These are phyloP conservation scores for Cochlearia excelsa DNA, from an alignment of 345 rosid species.

Conservation along the genomic window DNA sequence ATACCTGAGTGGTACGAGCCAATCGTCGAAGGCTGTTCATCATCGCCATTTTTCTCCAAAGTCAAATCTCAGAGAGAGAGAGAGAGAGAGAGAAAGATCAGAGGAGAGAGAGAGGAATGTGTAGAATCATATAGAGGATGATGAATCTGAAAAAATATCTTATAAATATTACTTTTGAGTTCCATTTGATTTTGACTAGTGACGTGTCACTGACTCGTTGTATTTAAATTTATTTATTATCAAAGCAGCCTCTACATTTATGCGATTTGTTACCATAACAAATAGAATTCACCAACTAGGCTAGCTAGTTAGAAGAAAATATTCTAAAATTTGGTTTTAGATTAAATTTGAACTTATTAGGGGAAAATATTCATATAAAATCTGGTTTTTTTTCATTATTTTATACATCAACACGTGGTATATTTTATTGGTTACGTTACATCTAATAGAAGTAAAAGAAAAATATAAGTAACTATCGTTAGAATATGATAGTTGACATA, in stretches of 20 bases:
- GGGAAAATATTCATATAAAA: no score
- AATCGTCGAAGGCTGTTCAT: conserved; percentile 33
- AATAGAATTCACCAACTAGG: conserved; percentile 11
- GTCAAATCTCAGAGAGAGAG: neutral
- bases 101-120: conserved; percentile 2
- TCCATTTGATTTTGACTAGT: conserved; percentile 13
- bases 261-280: neutral
- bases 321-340: no score
- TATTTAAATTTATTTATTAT: neutral
- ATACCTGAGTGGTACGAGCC: conserved; percentile 35
- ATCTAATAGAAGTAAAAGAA: no score
- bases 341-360: no score
- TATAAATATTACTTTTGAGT: conserved; percentile 3
- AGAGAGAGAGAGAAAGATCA: neutral
- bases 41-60: conserved; percentile 16
- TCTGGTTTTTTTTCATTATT: no score
- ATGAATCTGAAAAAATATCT: no score
- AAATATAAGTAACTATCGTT: no score
- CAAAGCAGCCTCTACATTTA: neutral
- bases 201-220: conserved; percentile 28
- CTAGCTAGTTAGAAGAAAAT: neutral
- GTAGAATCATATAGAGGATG: neutral
- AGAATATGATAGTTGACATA: no score
- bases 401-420: no score
- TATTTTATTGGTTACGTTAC: no score